phyloP scores from a whole-genome alignment of 257 asterid species.

The Primulina tabacum region DNA sequence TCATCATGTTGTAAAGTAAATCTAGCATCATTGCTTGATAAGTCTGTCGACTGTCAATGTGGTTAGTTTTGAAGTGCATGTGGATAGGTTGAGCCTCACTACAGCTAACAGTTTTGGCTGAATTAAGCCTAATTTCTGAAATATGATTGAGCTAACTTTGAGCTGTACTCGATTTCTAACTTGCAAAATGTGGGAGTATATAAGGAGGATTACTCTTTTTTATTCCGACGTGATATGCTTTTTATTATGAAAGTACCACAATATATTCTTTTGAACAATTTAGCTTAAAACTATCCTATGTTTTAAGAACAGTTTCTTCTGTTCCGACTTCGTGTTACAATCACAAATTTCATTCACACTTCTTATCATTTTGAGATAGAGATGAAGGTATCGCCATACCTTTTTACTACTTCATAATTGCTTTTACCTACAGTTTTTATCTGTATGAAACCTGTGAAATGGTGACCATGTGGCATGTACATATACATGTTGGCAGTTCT shows the following conservation, averaged over 20 bases:
- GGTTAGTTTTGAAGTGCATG: no score
- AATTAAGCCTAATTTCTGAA: background rate
- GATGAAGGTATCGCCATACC: background rate
- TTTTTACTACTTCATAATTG: no score
- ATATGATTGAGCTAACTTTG: background rate
- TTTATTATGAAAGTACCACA: background rate
- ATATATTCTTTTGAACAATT: background rate
- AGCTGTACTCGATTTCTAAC: background rate
- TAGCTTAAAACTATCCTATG: background rate
- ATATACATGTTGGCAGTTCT: background rate
- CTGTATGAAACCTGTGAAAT: no score
- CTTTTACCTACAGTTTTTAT: background rate
- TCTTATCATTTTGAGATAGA: background rate
- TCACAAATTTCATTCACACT: background rate
- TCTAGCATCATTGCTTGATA: no score
- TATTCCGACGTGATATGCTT: no score
- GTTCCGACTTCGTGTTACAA: background rate
- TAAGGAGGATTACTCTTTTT: background rate
- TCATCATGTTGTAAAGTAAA: no score
- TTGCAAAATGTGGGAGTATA: background rate
- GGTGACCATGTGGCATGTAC: background rate
- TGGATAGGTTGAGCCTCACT: no score
- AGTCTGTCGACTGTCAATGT: no score
- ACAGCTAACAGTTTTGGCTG: no score
- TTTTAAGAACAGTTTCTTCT: background rate